A percentile compares a stretch with the other conserved stretches of the same genome.
These are phyloP conservation scores for Xylariaceae sp. DNA, from an alignment of 2,329 filamentous ascomycete species.

Conservation along the genomic window DNA sequence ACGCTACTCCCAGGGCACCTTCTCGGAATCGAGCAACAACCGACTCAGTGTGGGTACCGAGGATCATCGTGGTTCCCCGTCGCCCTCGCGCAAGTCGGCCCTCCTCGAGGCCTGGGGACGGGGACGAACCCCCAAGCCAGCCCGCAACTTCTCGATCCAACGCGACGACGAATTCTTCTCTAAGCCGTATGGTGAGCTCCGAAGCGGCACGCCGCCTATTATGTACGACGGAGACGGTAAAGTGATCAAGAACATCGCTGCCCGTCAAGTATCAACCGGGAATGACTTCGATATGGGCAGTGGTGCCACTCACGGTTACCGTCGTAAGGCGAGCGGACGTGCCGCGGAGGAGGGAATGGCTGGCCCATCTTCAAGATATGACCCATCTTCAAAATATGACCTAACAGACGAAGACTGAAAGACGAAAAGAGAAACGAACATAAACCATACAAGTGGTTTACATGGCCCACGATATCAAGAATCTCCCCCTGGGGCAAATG, in stretches of 20 bases:
- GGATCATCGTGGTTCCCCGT: slow-evolving; percentile 41
- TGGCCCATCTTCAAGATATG: slow-evolving; percentile 29
- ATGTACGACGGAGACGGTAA: slow-evolving; percentile 38
- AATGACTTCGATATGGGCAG: slow-evolving; percentile 45
- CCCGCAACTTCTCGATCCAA: slow-evolving; percentile 45
- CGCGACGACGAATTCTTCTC: slow-evolving; percentile 46
- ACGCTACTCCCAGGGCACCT: slow-evolving; percentile 15
- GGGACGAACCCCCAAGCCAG: slow-evolving; percentile 5
- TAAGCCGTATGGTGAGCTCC: slow-evolving; percentile 56
- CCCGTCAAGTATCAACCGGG: slow-evolving; percentile 54
- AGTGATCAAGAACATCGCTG: slow-evolving; percentile 16
- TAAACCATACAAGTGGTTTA: too few relatives aligned
- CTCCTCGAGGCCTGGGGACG: slow-evolving; percentile 14
- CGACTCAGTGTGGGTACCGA: slow-evolving; percentile 37
- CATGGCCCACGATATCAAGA: too few relatives aligned
- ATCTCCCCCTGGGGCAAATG: too few relatives aligned
- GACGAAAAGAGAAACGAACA: too few relatives aligned
- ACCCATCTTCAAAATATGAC: slow-evolving; percentile 7
- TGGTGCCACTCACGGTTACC: slow-evolving; percentile 29
- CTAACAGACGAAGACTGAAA: too few relatives aligned
- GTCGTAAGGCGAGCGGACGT: slow-evolving; percentile 66
- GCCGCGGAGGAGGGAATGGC: slow-evolving; percentile 64
- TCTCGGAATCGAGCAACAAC: slow-evolving; percentile 45
- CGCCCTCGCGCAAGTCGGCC: slow-evolving; percentile 14
- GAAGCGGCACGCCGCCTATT: slow-evolving; percentile 48